A percentile compares a stretch with the other conserved stretches of the same genome.
Conservation (phyloP, 1,284 basidiomycete species). For the Leccinum pachyderme region DNA sequence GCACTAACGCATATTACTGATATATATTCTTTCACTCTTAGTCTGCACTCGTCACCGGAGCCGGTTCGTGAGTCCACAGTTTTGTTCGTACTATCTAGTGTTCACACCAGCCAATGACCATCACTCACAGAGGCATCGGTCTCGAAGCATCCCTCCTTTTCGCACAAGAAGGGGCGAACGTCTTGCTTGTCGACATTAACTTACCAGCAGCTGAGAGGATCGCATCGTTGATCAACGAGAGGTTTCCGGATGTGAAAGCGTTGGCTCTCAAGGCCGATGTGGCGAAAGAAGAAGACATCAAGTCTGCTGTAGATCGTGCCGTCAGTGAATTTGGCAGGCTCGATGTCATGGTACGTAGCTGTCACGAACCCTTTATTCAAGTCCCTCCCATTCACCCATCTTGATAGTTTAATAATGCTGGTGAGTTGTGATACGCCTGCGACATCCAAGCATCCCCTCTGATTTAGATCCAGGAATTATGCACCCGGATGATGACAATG, state of each 20-base stretch:
- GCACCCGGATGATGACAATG: conserved; percentile 93
- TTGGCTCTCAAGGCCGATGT: conserved; percentile 83
- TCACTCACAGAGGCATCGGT: conserved; percentile 76
- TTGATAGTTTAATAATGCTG: conserved; percentile 84
- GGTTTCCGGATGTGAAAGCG: conserved; percentile 71
- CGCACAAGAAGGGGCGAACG: conserved; percentile 86
- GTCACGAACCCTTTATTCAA: not conserved
- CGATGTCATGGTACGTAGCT: conserved; percentile 78
- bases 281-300: conserved; percentile 82
- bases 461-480: conserved; percentile 68
- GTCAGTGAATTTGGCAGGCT: conserved; percentile 85
- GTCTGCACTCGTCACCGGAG: conserved; percentile 82
- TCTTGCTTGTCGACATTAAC: conserved; percentile 89
- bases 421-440: conserved; percentile 34
- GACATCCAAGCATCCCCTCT: not conserved
- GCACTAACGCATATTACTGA: conserved; percentile 5
- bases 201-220: conserved; percentile 70
- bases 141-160: conserved; percentile 92
- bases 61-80: conserved; percentile 70
- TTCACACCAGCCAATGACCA: conserved; percentile 7
- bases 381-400: not conserved
- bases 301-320: conserved; percentile 76
- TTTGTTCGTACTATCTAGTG: not conserved
- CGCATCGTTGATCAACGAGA: conserved; percentile 61
- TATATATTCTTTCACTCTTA: conserved; percentile 26